Conservation (phyloP, 2,329 filamentous ascomycete species). For the Thermochaetoides dissita region DNA sequence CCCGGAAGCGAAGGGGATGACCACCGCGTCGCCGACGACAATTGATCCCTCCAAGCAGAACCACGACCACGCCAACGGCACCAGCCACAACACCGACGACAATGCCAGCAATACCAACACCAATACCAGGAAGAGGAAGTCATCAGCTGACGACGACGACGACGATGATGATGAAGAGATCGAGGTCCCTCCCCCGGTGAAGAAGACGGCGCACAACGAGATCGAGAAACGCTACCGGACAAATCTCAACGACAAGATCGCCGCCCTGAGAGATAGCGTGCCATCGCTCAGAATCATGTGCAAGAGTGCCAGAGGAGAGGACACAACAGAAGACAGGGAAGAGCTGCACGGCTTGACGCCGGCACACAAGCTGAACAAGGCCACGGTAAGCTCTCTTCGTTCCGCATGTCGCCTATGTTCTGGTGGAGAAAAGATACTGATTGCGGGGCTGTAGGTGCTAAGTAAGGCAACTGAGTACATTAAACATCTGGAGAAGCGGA, state of each 20-base stretch:
- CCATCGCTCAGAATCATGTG: slow-evolving; percentile 77
- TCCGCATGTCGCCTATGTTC: neutral
- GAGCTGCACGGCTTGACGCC: slow-evolving; percentile 71
- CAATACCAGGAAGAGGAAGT: slow-evolving; percentile 53
- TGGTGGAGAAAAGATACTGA: neutral
- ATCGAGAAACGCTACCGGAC: slow-evolving; percentile 95
- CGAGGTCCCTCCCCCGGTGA: slow-evolving; percentile 43
- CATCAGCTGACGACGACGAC: slow-evolving; percentile 41
- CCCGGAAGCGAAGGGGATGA: slow-evolving; percentile 21
- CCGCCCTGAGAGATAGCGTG: slow-evolving; percentile 79
- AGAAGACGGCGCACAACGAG: slow-evolving; percentile 96
- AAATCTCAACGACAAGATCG: slow-evolving; percentile 95
- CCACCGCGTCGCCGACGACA: slow-evolving; percentile 44
- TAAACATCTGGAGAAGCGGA: slow-evolving; percentile 79
- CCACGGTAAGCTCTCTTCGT: slow-evolving; percentile 44
- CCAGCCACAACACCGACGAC: too few species aligned
- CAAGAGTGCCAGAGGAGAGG: slow-evolving; percentile 54
- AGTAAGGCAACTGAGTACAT: slow-evolving; percentile 97
- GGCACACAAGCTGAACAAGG: slow-evolving; percentile 92
- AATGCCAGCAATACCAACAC: slow-evolving; percentile 4
- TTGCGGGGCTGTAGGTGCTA: slow-evolving; percentile 42
- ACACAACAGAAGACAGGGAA: slow-evolving; percentile 60
- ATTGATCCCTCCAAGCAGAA: slow-evolving; percentile 27
- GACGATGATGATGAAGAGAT: slow-evolving; percentile 46
- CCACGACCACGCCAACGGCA: too few species aligned